These are phyloP conservation scores for Aspergillus latus DNA, from an alignment of 2,329 filamentous ascomycete genomes.

Conservation along the genomic window DNA sequence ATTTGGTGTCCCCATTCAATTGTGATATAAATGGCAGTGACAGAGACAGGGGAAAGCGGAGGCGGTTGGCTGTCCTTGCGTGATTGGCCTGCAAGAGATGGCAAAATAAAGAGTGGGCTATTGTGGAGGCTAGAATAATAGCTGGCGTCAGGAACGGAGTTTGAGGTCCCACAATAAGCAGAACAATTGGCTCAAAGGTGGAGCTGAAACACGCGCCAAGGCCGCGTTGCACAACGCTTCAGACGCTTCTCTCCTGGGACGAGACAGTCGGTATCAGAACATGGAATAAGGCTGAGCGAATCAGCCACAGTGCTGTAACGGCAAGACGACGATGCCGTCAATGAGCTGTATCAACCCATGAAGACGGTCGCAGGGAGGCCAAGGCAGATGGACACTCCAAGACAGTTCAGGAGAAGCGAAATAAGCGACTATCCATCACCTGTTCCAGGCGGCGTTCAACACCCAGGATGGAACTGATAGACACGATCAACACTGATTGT, in stretches of 20 bases:
- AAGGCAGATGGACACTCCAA: neutral
- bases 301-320: neutral
- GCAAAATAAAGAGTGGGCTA: conserved; percentile 9
- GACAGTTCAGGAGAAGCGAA: neutral
- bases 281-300: neutral
- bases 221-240: conserved; percentile 16
- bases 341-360: neutral
- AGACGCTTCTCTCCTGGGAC: conserved; percentile 16
- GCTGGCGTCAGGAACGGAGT: conserved; percentile 22
- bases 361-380: neutral
- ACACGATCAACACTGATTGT: conserved; percentile 13
- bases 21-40: conserved; percentile 16
- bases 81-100: conserved; percentile 16
- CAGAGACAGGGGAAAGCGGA: conserved; percentile 21
- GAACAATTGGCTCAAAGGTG: conserved; percentile 8
- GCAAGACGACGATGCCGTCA: neutral
- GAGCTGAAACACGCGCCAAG: conserved; percentile 23
- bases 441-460: neutral
- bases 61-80: neutral
- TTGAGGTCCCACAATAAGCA: neutral
- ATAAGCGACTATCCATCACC: neutral
- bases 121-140: conserved; percentile 11
- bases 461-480: conserved; percentile 12
- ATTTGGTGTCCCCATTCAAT: conserved; percentile 1
- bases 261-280: conserved; percentile 5